A percentile compares a stretch with the other conserved stretches of the same genome.
These are phyloP conservation scores for Pseudomonodictys pantanalensis DNA, from an alignment of 495 filamentous ascomycete genomes.

Conservation along the genomic window DNA sequence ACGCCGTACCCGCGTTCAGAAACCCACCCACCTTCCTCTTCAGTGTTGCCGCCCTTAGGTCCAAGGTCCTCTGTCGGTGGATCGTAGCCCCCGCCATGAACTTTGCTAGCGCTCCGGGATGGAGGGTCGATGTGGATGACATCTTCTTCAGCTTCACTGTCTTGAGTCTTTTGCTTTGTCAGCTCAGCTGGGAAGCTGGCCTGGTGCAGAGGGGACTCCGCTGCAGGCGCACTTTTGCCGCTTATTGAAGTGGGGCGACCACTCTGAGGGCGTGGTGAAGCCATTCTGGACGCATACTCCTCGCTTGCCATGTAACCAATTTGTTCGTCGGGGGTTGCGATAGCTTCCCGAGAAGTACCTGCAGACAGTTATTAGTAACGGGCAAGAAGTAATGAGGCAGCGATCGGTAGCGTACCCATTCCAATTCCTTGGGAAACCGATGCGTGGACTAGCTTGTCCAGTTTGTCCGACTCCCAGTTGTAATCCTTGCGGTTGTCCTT, in stretches of 20 bases:
- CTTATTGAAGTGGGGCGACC: conserved; percentile 39
- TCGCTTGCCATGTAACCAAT: conserved; percentile 78
- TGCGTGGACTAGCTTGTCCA: conserved; percentile 84
- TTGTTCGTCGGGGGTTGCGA: conserved; percentile 50
- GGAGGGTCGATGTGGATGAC: conserved; percentile 77
- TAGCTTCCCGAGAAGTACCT: conserved; percentile 39
- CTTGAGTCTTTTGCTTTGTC: conserved; percentile 39
- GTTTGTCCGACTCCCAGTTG: conserved; percentile 84
- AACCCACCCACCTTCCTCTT: conserved; percentile 48
- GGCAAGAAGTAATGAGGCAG: conserved; percentile 11
- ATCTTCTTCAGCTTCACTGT: conserved; percentile 53
- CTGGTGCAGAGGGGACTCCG: conserved; percentile 59
- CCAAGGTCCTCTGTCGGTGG: conserved; percentile 47
- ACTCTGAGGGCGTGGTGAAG: conserved; percentile 60
- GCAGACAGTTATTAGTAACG: conserved; percentile 18
- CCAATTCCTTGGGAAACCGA: conserved; percentile 64
- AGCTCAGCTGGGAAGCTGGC: conserved; percentile 50
- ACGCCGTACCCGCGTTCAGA: conserved; percentile 56
- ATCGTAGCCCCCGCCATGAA: conserved; percentile 51
- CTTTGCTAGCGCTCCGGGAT: conserved; percentile 59
- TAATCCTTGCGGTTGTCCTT: conserved; percentile 70
- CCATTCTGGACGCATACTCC: conserved; percentile 68
- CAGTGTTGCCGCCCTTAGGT: conserved; percentile 46
- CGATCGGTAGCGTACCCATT: conserved; percentile 43
- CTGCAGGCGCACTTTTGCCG: conserved; percentile 44